These are phyloP conservation scores for Coemansia aciculifera DNA, from an alignment of 192 early-diverging fungal species.

Conservation along the genomic window DNA sequence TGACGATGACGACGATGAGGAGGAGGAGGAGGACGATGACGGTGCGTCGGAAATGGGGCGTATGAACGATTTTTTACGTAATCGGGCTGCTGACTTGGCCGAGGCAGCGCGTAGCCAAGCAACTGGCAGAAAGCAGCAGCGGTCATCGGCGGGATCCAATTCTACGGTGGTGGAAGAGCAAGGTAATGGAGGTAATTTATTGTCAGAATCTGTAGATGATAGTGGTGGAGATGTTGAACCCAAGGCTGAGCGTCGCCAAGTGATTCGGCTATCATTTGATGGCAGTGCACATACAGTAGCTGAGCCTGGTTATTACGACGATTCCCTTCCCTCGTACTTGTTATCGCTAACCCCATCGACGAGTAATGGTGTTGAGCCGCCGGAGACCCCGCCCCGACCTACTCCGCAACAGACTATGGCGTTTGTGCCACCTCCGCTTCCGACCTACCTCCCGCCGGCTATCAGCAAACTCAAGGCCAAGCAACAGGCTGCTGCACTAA, in stretches of 20 bases:
- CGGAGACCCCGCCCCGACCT: neutral
- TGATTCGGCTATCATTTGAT: slow-evolving; percentile 34
- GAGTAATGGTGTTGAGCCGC: neutral
- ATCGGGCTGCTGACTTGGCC: slow-evolving; percentile 20
- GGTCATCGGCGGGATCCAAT: neutral
- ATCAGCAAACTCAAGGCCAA: slow-evolving; percentile 11
- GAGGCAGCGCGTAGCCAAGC: neutral
- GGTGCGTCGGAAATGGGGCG: slow-evolving; percentile 23
- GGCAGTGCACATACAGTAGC: slow-evolving; percentile 25
- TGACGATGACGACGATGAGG: neutral
- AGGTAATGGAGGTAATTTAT: slow-evolving; percentile 32
- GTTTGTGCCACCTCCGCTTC: slow-evolving; percentile 9
- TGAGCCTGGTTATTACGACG: neutral
- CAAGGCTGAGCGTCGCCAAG: slow-evolving; percentile 14
- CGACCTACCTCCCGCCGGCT: neutral
- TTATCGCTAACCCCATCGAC: slow-evolving; percentile 1
- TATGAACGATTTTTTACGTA: slow-evolving; percentile 22
- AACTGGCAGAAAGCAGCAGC: neutral
- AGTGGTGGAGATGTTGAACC: neutral
- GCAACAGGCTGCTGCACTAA: neutral
- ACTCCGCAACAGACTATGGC: slow-evolving; percentile 3
- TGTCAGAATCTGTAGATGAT: slow-evolving; percentile 27
- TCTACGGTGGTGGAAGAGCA: slow-evolving; percentile 6
- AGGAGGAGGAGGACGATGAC: slow-evolving; percentile 33
- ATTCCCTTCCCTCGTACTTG: slow-evolving; percentile 23